Percentiles rank a stretch among this genome's conserved stretches.
Conservation (phyloP, 2,329 filamentous ascomycete species). For the Xylariomycetidae sp. region DNA sequence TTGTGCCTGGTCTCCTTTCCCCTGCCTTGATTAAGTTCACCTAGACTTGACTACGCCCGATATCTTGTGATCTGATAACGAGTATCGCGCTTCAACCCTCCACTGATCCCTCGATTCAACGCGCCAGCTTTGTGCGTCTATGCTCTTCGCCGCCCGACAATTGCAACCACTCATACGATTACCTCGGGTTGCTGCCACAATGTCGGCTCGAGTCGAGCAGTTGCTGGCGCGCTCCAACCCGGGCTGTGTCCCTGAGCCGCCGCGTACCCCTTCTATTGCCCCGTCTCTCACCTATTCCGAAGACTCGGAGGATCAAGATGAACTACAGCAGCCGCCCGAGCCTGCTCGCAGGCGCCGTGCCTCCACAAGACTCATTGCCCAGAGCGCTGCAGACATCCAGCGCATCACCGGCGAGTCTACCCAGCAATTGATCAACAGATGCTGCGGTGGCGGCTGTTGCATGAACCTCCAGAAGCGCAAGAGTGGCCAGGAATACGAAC, state of each 20-base stretch:
- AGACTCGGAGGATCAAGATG: constrained; percentile 53
- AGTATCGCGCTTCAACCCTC: no score
- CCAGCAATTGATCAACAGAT: constrained; percentile 54
- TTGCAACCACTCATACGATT: no score
- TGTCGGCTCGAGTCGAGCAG: constrained; percentile 32
- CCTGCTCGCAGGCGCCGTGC: constrained; percentile 53
- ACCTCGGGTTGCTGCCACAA: no score
- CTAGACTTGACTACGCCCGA: no score
- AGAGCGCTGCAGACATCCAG: constrained; percentile 56
- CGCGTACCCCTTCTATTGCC: constrained; percentile 42
- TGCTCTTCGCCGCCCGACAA: no score
- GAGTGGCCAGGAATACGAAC: constrained; percentile 45
- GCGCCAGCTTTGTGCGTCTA: no score
- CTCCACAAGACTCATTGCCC: constrained; percentile 62
- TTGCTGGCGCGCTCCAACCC: constrained; percentile 33
- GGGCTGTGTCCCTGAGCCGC: constrained; percentile 40
- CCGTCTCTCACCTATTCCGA: constrained; percentile 59
- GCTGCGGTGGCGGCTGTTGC: constrained; percentile 60
- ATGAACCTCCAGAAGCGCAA: constrained; percentile 41
- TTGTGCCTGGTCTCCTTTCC: no score
- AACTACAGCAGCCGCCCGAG: constrained; percentile 40
- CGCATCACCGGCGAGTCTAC: constrained; percentile 60
- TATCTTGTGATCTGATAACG: no score
- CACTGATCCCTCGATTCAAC: no score
- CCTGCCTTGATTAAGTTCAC: no score